Evolutionary conservation across 257 asterid genomes (phyloP).

Genomic region (Leonotis leonurus): DNA sequence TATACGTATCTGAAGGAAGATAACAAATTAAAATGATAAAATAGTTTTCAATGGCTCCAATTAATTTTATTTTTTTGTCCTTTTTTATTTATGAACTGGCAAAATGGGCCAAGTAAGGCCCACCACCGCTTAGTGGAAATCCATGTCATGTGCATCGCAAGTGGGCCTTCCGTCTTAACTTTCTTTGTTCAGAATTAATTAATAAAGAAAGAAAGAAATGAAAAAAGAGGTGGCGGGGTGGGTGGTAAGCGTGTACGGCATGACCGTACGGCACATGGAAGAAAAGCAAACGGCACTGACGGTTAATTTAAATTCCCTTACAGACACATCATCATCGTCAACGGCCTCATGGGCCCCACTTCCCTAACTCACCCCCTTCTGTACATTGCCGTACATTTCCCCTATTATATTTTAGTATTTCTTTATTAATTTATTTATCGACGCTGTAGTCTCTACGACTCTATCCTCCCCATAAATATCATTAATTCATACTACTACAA

Average conservation of each 20-base stretch:
- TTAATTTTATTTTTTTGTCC: background rate
- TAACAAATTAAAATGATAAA: too few relatives aligned
- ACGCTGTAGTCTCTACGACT: too few relatives aligned
- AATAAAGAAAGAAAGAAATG: background rate
- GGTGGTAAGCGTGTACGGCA: slow-evolving; percentile 24
- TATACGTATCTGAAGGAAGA: too few relatives aligned
- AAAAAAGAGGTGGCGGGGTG: background rate
- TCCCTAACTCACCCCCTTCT: background rate
- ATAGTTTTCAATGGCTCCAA: too few relatives aligned
- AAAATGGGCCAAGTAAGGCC: slow-evolving; percentile 20
- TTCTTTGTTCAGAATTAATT: background rate
- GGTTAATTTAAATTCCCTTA: slow-evolving; percentile 9
- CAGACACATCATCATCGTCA: slow-evolving; percentile 15
- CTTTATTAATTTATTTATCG: too few relatives aligned
- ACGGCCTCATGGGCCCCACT: slow-evolving; percentile 11
- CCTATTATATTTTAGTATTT: background rate
- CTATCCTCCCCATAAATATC: too few relatives aligned
- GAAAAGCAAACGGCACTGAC: slow-evolving; percentile 16
- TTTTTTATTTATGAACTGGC: background rate
- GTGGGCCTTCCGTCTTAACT: background rate
- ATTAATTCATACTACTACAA: too few relatives aligned
- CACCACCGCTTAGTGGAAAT: slow-evolving; percentile 18
- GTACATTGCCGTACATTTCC: background rate
- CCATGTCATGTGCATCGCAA: slow-evolving; percentile 23
- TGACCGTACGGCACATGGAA: slow-evolving; percentile 26